phyloP scores from a whole-genome alignment of 2,329 filamentous ascomycete genomes.

The Exophiala calicioides region DNA sequence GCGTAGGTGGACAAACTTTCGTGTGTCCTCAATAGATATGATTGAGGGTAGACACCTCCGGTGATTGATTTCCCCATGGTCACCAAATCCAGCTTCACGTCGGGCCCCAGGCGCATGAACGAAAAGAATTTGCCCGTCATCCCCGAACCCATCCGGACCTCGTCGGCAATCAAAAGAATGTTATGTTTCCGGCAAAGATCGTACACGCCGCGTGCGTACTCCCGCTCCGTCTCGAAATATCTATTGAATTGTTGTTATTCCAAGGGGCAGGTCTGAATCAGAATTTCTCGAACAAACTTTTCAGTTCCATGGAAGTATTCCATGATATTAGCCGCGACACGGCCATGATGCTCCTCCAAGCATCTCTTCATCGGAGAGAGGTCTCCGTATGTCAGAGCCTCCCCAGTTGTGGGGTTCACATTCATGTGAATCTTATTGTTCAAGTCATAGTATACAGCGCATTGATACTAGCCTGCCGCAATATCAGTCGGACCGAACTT shows the following conservation, averaged over 20 bases:
- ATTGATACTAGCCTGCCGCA: background rate
- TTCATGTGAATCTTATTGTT: conserved; percentile 22
- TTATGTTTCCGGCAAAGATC: conserved; percentile 9
- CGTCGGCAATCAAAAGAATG: conserved; percentile 74
- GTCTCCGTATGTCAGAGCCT: conserved; percentile 83
- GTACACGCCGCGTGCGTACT: conserved; percentile 3
- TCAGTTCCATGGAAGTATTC: background rate
- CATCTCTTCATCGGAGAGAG: conserved; percentile 62
- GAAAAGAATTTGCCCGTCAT: conserved; percentile 94
- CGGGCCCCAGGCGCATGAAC: conserved; percentile 77
- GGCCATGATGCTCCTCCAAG: background rate
- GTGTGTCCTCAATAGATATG: conserved; percentile 4
- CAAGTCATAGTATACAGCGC: background rate
- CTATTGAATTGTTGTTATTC: conserved; percentile 27
- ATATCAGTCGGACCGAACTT: background rate
- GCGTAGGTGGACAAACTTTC: background rate
- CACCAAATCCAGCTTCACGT: conserved; percentile 82
- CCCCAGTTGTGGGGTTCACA: conserved; percentile 70
- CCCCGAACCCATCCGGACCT: conserved; percentile 89
- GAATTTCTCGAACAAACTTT: background rate
- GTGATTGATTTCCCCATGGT: conserved; percentile 58
- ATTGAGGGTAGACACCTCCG: conserved; percentile 8
- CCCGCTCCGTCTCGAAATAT: background rate
- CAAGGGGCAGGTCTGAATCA: background rate
- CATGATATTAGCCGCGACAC: background rate